Conservation (phyloP, 352 stramenopile species). For the Phytophthora ramorum region DNA sequence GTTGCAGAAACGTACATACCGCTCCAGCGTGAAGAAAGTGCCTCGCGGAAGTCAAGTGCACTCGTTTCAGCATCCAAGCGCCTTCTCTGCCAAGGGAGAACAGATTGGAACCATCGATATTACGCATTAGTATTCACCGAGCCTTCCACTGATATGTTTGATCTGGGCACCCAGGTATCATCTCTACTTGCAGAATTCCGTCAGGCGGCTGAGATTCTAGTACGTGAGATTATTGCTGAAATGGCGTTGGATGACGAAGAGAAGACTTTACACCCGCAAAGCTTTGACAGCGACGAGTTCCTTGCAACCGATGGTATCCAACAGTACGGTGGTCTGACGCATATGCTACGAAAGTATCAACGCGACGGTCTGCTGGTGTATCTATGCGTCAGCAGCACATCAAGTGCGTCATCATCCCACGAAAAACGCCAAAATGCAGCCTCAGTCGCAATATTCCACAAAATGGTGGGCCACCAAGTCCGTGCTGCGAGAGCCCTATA, state of each 20-base stretch:
- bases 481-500: conserved; percentile 48
- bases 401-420: conserved; percentile 4
- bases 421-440: conserved; percentile 16
- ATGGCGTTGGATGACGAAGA: conserved; percentile 32
- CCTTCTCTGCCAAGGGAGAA: conserved; percentile 9
- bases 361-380: conserved; percentile 48
- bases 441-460: conserved; percentile 30
- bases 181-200: conserved; percentile 47
- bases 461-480: conserved; percentile 60
- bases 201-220: conserved; percentile 36
- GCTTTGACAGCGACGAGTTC: conserved; percentile 42
- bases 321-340: conserved; percentile 4
- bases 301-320: conserved; percentile 43
- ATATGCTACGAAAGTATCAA: conserved; percentile 35
- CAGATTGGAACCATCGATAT: conserved; percentile 39
- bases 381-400: conserved; percentile 17
- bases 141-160: conserved; percentile 14
- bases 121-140: conserved; percentile 13
- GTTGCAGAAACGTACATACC: conserved; percentile 12
- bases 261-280: conserved; percentile 28
- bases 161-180: conserved; percentile 34
- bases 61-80: conserved; percentile 22
- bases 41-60: neutral
- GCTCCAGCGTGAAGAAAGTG: conserved; percentile 7
- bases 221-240: conserved; percentile 47